Conservation (phyloP, 2,329 filamentous ascomycete genomes). For the Fusarium compactum region DNA sequence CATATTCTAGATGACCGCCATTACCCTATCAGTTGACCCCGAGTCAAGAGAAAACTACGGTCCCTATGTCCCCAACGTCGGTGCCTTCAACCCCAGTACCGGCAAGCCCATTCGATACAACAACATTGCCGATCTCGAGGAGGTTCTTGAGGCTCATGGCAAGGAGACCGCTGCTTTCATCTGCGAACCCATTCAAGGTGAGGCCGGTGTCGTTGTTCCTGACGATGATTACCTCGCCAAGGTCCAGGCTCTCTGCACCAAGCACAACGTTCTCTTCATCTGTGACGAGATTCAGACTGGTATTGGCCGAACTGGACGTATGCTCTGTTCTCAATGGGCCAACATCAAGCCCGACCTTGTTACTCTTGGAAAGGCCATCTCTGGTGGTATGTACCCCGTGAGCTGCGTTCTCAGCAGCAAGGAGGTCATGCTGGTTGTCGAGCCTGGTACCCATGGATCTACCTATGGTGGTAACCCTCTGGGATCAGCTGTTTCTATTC, state of each 20-base stretch:
- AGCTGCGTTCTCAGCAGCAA: slow-evolving; percentile 89
- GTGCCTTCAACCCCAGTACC: slow-evolving; percentile 63
- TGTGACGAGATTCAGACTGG: slow-evolving; percentile 99
- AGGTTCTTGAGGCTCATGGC: slow-evolving; percentile 38
- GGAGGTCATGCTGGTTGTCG: slow-evolving; percentile 94
- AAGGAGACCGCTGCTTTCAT: slow-evolving; percentile 41
- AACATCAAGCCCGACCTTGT: slow-evolving; percentile 96
- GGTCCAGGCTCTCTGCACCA: slow-evolving; percentile 87
- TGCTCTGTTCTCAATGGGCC: slow-evolving; percentile 95
- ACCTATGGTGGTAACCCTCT: slow-evolving; percentile 99
- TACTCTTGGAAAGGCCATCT: slow-evolving; percentile 96
- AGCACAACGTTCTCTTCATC: slow-evolving; percentile 95
- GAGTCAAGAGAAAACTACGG: slow-evolving; percentile 98
- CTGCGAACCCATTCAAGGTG: slow-evolving; percentile 69
- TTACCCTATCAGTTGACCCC: slow-evolving; percentile 94
- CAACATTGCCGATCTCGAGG: slow-evolving; percentile 39
- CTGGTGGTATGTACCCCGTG: slow-evolving; percentile 98
- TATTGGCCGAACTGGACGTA: slow-evolving; percentile 92
- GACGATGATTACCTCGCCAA: slow-evolving; percentile 81
- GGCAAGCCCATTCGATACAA: slow-evolving; percentile 40
- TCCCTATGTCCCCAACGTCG: slow-evolving; percentile 91
- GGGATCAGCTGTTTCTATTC: slow-evolving; percentile 94
- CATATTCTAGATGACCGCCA: slow-evolving; percentile 80
- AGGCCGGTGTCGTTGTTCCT: slow-evolving; percentile 96
- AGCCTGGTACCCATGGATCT: slow-evolving; percentile 96